phyloP scores from a whole-genome alignment of 179 eudicot genomes.

The Beta lomatogona region DNA sequence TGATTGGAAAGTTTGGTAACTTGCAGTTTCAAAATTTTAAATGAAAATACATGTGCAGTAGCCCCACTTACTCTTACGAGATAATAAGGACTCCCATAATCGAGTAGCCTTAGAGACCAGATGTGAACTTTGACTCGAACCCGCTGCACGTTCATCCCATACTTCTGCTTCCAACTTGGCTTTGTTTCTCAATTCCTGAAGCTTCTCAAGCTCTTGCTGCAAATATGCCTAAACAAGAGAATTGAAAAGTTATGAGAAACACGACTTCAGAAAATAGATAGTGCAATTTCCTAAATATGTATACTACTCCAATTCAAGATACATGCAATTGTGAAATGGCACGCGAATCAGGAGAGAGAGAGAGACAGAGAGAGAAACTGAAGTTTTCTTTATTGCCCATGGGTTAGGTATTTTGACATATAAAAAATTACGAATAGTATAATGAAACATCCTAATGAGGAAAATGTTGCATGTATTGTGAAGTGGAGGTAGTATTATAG shows the following conservation, averaged over 20 bases:
- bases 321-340: too few relatives aligned
- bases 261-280: neutral
- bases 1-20: neutral
- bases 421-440: too few relatives aligned
- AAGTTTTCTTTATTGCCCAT: too few relatives aligned
- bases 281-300: neutral
- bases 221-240: slow-evolving; percentile 69
- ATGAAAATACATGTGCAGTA: neutral
- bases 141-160: slow-evolving; percentile 97
- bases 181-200: slow-evolving; percentile 89
- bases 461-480: too few relatives aligned
- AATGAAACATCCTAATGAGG: too few relatives aligned
- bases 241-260: neutral
- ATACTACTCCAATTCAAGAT: too few relatives aligned
- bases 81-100: slow-evolving; percentile 88
- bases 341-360: too few relatives aligned
- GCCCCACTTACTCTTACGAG: slow-evolving; percentile 76
- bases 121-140: slow-evolving; percentile 95
- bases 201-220: slow-evolving; percentile 97
- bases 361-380: too few relatives aligned
- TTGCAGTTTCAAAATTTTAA: neutral
- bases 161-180: slow-evolving; percentile 92
- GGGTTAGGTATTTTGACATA: too few relatives aligned
- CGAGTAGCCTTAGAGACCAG: slow-evolving; percentile 95
- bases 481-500: neutral